A percentile compares a stretch with the other conserved stretches of the same genome.
phyloP scores from a whole-genome alignment of 768 basidiomycete genomes.

The Dioszegia hungarica region DNA sequence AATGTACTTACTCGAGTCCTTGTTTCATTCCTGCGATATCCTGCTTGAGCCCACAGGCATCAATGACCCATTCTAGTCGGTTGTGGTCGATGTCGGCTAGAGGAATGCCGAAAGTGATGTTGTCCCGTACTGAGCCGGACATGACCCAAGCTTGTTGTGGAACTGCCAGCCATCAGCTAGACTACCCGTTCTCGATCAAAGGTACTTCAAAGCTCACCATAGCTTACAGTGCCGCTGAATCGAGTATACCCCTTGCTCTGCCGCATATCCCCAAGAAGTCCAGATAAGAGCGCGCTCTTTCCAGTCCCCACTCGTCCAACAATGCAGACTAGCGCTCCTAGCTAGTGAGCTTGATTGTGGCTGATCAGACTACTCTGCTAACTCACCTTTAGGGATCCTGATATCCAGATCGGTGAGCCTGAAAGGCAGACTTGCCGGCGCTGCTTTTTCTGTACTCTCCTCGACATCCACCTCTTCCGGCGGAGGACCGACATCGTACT shows the following conservation, averaged over 20 bases:
- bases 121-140: constrained; percentile 42
- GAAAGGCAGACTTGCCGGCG: constrained; percentile 51
- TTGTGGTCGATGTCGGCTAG: constrained; percentile 18
- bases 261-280: constrained; percentile 44
- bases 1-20: constrained; percentile 38
- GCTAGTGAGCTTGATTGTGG: background rate
- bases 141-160: constrained; percentile 48
- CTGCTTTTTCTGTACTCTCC: background rate
- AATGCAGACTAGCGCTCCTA: constrained; percentile 41
- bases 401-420: constrained; percentile 55
- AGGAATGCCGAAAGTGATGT: constrained; percentile 38
- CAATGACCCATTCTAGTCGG: constrained; percentile 26
- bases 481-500: constrained; percentile 37
- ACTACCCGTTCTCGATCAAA: background rate
- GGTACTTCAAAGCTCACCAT: constrained; percentile 16
- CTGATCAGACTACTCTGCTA: too few species aligned
- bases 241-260: constrained; percentile 21
- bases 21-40: constrained; percentile 32
- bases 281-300: constrained; percentile 42
- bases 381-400: constrained; percentile 49
- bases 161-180: constrained; percentile 13
- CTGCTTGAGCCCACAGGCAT: constrained; percentile 38
- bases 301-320: constrained; percentile 46
- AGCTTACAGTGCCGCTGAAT: constrained; percentile 37
- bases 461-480: background rate